Evolutionary conservation across 495 filamentous ascomycete species (phyloP), one percentile per base, ranked within the genome.

Genomic region (Aspergillus mulundensis): DNA sequence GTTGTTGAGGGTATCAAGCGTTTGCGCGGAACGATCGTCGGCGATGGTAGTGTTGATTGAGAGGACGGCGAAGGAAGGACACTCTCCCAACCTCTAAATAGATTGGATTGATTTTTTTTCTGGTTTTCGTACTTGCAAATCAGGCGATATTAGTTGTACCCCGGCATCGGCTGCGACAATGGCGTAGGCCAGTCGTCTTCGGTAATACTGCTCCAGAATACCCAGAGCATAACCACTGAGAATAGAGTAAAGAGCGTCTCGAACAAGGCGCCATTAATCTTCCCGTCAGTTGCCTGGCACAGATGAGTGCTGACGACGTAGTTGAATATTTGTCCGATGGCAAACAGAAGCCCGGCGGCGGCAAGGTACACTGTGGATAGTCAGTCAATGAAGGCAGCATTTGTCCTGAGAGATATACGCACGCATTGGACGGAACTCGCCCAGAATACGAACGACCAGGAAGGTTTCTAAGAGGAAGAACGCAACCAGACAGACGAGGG

Each of bases 151-250:
- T 66, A 81, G 54, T 73, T 72, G 61, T 84, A 81, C 25, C 68
- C 70, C 34, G 46, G 66, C 63, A 19, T 69, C 69, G 53, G 58
- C 63, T 15, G 67, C 18, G 54, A 69, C 47, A 58, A 32, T 14
- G 85, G 83, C 78, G 87, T 81, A 1, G 94, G 91, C 94, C 94
- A 99, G 75, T 97, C 93, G 65, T 99, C 94, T 73, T 99, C 94
- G 5, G 94, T 99, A 64, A 99, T 99, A 76, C 90, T 95, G 39
- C 90, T 93, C 94, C 95, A 97, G 78, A 99, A 99, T 59, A 88
- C 65, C 93, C 93, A 99, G 46, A 96, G 65, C 70, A 81, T 82
- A 14, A 87, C 80, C 7, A 97, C 91, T 2, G 92, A 78, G 14
- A 90, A 70, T 0, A 97, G 75, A 0, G 90, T 97, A 75, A 97